phyloP scores from a whole-genome alignment of 306 rosid species.

The Quercus agrifolia region DNA sequence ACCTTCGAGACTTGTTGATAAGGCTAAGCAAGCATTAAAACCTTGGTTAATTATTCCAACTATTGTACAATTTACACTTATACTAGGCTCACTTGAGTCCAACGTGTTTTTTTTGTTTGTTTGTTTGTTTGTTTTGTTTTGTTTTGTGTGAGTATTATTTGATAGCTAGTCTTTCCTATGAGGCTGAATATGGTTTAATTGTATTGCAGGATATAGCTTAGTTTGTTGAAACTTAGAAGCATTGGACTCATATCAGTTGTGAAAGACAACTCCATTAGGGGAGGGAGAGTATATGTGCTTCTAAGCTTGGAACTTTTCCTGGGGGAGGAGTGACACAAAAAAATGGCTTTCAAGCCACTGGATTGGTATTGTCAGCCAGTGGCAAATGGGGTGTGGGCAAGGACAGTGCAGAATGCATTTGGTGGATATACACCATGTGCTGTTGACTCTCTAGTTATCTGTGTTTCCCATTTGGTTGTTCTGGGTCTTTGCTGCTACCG shows the following conservation, averaged over 20 bases:
- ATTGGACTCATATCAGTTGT: background rate
- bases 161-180: too few relatives aligned
- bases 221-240: too few relatives aligned
- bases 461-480: slow-evolving; percentile 63
- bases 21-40: too few relatives aligned
- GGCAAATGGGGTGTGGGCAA: slow-evolving; percentile 73
- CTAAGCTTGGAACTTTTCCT: slow-evolving; percentile 15
- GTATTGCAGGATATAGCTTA: too few relatives aligned
- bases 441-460: slow-evolving; percentile 61
- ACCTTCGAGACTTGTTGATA: too few relatives aligned
- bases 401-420: slow-evolving; percentile 69
- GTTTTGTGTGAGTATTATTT: too few relatives aligned
- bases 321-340: slow-evolving; percentile 16
- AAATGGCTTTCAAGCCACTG: slow-evolving; percentile 68
- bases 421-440: slow-evolving; percentile 91
- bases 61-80: too few relatives aligned
- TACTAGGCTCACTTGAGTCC: too few relatives aligned
- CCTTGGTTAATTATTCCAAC: too few relatives aligned
- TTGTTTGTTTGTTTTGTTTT: too few relatives aligned
- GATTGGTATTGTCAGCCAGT: slow-evolving; percentile 88
- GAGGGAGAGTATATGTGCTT: slow-evolving; percentile 19
- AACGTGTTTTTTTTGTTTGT: too few relatives aligned
- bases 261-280: slow-evolving; percentile 18
- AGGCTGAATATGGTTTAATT: too few relatives aligned
- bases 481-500: slow-evolving; percentile 73